Base-by-base conservation (phyloP, 2,329 filamentous ascomycete genomes). In the Zasmidium citrigriseum region DNA sequence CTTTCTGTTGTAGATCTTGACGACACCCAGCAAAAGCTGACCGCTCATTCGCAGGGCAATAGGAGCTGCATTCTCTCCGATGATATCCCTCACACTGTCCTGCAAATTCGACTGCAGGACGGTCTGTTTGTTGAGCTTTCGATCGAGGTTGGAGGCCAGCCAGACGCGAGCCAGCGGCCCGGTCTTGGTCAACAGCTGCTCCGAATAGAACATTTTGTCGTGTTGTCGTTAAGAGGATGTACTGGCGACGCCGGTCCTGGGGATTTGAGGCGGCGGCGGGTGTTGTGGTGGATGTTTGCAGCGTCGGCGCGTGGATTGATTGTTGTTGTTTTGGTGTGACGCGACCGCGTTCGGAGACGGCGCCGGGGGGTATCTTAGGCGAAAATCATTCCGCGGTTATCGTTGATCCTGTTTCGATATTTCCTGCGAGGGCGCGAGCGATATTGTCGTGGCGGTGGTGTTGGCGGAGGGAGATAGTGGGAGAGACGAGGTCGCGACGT, bases 141-240 rank as follows among this genome's bases (percentile, higher is more conserved):
- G 92, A 84, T 98, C 95, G 65, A 98, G 83, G 77, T 98, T 99
- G 80, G 95, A 92, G 27, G 95, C 96, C 62, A 98, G 86, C 95
- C 95, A 99, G 79, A 98, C 93, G 73, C 92, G 91, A 78, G 95
- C 95, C 82, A 99, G 80, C 72, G 95, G 93, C 81, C 95, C 95
- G 69, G 91, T 96, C 87, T 96, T 96, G 75, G 93, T 92, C 70
- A 99, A 86, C 59, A 99, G 86, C 55, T 91, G 92, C 81, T 96
- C 92, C 54, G 95, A 96, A 77, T 97, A 98, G 79, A 99, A 99
- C 95, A 99, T 99, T 70, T 11, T 68, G 64, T 38, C 44, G 45
- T 46, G 16, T 51, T 46, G n/a, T 55, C 44, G 53, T 52, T 61
- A 4, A 50, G 16, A 44, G 44, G 48, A 29, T 52, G 52, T 10